Evolutionary conservation across 257 asterid genomes (phyloP).

Genomic region (Forsythia viridissima): DNA sequence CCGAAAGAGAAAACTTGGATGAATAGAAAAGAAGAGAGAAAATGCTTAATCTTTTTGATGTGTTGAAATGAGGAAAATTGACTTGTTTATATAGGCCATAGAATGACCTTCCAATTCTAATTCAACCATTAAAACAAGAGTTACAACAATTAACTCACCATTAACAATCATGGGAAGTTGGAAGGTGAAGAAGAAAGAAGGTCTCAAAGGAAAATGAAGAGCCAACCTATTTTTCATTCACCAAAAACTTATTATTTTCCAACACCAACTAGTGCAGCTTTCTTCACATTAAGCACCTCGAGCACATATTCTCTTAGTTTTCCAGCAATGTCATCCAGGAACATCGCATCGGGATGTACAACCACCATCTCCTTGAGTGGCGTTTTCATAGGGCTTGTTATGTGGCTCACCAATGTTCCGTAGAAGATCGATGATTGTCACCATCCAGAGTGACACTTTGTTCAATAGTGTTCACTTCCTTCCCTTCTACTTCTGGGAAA

Average conservation of each 20-base stretch:
- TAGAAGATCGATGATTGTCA: slow-evolving; percentile 79
- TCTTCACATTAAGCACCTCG: slow-evolving; percentile 89
- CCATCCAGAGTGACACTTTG: slow-evolving; percentile 90
- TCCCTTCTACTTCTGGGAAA: slow-evolving; percentile 85
- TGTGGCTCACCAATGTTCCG: slow-evolving; percentile 95
- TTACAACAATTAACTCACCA: no score
- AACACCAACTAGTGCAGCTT: slow-evolving; percentile 75
- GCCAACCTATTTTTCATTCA: slow-evolving; percentile 95
- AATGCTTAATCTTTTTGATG: no score
- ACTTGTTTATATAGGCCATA: no score
- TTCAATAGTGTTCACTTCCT: slow-evolving; percentile 87
- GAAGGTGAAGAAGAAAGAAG: no score
- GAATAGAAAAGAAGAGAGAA: no score
- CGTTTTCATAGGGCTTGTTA: slow-evolving; percentile 83
- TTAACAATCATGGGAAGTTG: no score
- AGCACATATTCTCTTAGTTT: slow-evolving; percentile 84
- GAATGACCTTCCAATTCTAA: no score
- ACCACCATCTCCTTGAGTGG: slow-evolving; percentile 94
- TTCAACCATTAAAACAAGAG: no score
- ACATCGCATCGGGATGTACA: slow-evolving; percentile 88
- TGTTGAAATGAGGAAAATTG: no score
- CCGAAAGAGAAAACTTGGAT: no score
- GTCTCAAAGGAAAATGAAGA: no score
- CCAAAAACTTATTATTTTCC: slow-evolving; percentile 69
- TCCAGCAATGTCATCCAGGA: slow-evolving; percentile 77